Conservation (phyloP, 768 basidiomycete genomes). For the Suillus ampliporus region DNA sequence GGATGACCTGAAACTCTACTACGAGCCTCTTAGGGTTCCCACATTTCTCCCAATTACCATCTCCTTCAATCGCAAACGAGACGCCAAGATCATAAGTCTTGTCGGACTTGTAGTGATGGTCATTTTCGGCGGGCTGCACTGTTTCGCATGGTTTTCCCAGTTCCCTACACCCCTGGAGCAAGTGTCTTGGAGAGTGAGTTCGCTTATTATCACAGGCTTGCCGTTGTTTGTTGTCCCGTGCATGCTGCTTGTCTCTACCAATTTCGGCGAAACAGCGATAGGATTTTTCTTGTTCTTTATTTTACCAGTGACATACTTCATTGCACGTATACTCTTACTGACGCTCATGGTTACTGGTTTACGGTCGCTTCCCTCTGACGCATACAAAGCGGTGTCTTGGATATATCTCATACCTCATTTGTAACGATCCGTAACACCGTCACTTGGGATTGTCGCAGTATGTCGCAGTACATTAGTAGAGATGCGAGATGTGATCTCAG, state of each 20-base stretch:
- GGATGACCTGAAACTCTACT: background rate
- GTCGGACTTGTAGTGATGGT: conserved; percentile 9
- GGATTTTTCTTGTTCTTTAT: background rate
- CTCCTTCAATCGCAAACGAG: background rate
- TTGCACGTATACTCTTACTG: background rate
- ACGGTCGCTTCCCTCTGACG: background rate
- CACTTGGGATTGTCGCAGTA: too few species aligned
- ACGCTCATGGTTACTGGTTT: background rate
- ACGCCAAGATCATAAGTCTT: background rate
- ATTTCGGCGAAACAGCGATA: background rate
- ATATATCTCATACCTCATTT: background rate
- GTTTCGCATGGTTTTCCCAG: conserved; percentile 32
- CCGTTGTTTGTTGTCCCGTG: background rate
- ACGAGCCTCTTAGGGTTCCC: background rate
- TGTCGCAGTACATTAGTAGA: background rate
- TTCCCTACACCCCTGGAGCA: conserved; percentile 30
- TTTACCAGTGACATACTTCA: background rate
- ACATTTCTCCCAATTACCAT: background rate
- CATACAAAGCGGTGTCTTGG: background rate
- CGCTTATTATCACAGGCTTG: conserved; percentile 20
- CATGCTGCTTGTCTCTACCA: background rate
- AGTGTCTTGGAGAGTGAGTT: conserved; percentile 31
- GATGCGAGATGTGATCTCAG: too few species aligned
- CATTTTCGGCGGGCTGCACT: conserved; percentile 34
- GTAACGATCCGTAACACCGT: background rate